Conservation (phyloP, 208 protist genomes). For the Trypanosoma mega region DNA sequence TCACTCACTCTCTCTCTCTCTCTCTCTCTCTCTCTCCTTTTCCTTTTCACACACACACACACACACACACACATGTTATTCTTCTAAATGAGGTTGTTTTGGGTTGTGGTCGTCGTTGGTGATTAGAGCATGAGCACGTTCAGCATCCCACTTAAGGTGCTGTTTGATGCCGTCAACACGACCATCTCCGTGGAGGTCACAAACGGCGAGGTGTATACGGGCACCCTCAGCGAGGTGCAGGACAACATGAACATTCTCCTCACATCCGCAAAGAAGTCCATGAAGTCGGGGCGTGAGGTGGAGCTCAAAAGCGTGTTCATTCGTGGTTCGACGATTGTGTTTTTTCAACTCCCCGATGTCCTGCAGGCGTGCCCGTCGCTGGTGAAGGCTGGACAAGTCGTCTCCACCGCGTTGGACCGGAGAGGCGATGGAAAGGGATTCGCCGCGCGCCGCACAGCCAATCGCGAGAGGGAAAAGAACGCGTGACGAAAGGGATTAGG, state of each 20-base stretch:
- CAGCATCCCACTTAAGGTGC: conserved; percentile 92
- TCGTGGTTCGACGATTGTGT: conserved; percentile 89
- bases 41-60: too few species aligned
- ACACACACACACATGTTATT: too few species aligned
- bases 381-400: conserved; percentile 49
- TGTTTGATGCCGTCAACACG: conserved; percentile 90
- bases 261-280: conserved; percentile 71
- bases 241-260: conserved; percentile 93
- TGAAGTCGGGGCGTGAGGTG: conserved; percentile 52
- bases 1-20: too few species aligned
- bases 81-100: too few species aligned
- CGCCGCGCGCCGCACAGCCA: conserved; percentile 26
- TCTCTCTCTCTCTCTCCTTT: too few species aligned
- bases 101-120: not conserved
- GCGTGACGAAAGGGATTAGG: too few species aligned
- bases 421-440: conserved; percentile 87
- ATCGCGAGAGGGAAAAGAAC: conserved; percentile 6
- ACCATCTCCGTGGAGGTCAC: conserved; percentile 90
- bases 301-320: conserved; percentile 82
- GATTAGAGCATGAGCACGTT: conserved; percentile 28
- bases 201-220: conserved; percentile 90
- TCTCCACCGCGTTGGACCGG: conserved; percentile 62
- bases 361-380: conserved; percentile 74
- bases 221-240: conserved; percentile 83
- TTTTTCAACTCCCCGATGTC: conserved; percentile 92